These are phyloP conservation scores for Talaromyces adpressus DNA, from an alignment of 495 filamentous ascomycete species.

Conservation along the genomic window DNA sequence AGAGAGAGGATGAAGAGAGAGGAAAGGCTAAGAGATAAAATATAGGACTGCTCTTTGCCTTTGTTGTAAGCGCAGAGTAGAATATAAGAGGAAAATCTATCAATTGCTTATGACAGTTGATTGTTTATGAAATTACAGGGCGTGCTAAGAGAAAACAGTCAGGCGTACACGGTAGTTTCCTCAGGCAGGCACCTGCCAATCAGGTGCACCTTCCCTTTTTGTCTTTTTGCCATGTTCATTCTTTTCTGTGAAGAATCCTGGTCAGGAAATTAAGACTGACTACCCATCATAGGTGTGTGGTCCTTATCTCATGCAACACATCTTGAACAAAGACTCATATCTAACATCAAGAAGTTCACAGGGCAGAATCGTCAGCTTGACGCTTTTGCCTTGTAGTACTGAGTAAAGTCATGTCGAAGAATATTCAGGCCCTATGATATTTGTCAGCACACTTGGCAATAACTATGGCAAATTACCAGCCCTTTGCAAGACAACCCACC, in stretches of 20 bases:
- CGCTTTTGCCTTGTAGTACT: constrained; percentile 16
- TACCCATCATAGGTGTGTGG: background rate
- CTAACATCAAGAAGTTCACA: background rate
- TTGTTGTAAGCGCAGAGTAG: background rate
- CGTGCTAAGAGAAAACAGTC: background rate
- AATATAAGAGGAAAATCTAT: background rate
- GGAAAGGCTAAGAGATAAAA: background rate
- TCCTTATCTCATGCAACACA: background rate
- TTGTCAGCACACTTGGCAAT: background rate
- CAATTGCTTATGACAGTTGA: background rate
- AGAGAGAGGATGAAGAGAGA: background rate
- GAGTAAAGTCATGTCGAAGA: constrained; percentile 25
- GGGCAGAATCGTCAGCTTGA: background rate
- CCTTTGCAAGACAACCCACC: constrained; percentile 10
- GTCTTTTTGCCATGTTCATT: background rate
- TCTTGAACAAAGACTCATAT: background rate
- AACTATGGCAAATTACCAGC: background rate
- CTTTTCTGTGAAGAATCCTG: background rate
- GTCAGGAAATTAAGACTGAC: background rate
- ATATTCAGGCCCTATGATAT: constrained; percentile 19
- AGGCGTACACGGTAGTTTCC: background rate
- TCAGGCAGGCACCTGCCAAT: background rate
- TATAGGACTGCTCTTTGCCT: background rate
- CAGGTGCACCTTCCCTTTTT: background rate
- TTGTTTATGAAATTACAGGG: background rate